phyloP scores from a whole-genome alignment of 306 rosid genomes.

The Cucumis cinereus region DNA sequence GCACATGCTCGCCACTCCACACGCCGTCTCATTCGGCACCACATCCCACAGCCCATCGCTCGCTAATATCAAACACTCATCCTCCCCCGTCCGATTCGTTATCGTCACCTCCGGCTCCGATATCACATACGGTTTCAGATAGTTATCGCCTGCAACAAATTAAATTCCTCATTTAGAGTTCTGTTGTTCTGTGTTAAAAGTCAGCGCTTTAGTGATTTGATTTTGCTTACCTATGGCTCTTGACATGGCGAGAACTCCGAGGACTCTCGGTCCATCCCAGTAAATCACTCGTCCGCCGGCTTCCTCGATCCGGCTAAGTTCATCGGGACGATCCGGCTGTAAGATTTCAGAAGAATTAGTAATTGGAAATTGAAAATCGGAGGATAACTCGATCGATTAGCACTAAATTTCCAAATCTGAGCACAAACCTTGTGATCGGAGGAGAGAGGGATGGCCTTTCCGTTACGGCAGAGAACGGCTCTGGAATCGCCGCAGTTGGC shows the following conservation, averaged over 20 bases:
- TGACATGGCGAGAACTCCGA: slow-evolving; percentile 60
- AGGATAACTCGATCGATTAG: neutral
- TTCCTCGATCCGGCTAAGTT: slow-evolving; percentile 35
- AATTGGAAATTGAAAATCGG: neutral
- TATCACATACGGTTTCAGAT: slow-evolving; percentile 51
- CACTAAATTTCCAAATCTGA: neutral
- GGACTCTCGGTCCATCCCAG: slow-evolving; percentile 56
- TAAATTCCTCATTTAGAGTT: neutral
- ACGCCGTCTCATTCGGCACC: slow-evolving; percentile 44
- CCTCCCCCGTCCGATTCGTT: slow-evolving; percentile 42
- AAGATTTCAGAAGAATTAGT: neutral
- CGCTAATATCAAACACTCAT: slow-evolving; percentile 40
- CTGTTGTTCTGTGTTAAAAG: neutral
- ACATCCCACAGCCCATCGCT: slow-evolving; percentile 68
- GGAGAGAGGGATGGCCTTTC: slow-evolving; percentile 47
- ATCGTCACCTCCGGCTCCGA: slow-evolving; percentile 53
- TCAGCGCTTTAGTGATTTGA: neutral
- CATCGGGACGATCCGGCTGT: slow-evolving; percentile 72
- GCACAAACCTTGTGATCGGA: slow-evolving; percentile 46
- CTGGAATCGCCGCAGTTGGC: slow-evolving; percentile 61
- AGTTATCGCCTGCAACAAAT: slow-evolving; percentile 36
- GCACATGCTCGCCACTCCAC: slow-evolving; percentile 53
- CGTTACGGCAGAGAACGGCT: slow-evolving; percentile 51
- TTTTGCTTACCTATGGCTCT: slow-evolving; percentile 45
- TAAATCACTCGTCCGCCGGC: slow-evolving; percentile 57